Conservation (phyloP, 345 rosid genomes). For the Citrus australasica region DNA sequence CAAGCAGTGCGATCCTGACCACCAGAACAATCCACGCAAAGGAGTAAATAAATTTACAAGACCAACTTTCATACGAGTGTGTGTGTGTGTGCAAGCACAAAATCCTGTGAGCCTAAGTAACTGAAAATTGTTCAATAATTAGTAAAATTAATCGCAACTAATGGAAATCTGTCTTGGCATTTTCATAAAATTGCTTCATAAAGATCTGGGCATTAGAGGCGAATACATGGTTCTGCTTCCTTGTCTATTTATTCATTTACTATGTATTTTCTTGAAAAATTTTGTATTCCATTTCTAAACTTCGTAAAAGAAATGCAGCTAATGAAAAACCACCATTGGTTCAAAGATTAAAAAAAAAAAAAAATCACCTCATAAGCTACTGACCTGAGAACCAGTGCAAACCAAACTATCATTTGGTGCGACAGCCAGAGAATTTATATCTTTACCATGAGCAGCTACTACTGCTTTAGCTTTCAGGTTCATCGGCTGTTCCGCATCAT, state of each 20-base stretch:
- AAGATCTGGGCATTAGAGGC: neutral
- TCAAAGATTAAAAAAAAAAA: neutral
- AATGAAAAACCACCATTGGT: neutral
- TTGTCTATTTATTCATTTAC: too few species aligned
- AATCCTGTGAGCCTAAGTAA: neutral
- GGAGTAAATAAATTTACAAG: neutral
- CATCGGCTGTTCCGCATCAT: constrained; percentile 51
- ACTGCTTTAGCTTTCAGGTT: constrained; percentile 83
- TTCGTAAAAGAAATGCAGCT: neutral
- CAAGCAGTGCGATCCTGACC: constrained; percentile 91
- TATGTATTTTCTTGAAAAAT: neutral
- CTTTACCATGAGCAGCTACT: constrained; percentile 92
- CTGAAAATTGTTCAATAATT: neutral
- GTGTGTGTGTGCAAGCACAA: neutral
- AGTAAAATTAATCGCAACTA: neutral
- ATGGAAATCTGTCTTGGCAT: neutral
- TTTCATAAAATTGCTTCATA: neutral
- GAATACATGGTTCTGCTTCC: neutral
- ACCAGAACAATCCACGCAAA: constrained; percentile 12
- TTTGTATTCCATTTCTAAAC: neutral
- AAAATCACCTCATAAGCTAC: constrained; percentile 6
- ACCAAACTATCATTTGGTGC: constrained; percentile 88
- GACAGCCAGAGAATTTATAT: constrained; percentile 84
- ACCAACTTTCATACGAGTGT: neutral
- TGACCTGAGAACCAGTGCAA: constrained; percentile 94